These are phyloP conservation scores for Ganoderma multipileum DNA, from an alignment of 1,284 basidiomycete species.

Conservation along the genomic window DNA sequence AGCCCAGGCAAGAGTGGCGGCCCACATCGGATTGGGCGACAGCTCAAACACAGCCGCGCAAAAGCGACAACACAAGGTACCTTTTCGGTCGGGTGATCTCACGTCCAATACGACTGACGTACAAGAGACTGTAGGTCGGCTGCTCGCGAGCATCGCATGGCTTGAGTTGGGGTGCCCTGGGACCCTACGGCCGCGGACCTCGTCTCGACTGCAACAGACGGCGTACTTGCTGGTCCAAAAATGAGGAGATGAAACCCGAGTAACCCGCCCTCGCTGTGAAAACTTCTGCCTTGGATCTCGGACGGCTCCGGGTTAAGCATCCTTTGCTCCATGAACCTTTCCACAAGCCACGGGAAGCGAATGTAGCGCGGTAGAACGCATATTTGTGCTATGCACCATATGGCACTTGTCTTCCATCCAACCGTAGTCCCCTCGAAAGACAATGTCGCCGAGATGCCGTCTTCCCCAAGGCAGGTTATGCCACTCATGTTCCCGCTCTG, in stretches of 20 bases:
- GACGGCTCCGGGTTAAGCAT: background rate
- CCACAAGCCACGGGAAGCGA: background rate
- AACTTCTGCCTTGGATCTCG: background rate
- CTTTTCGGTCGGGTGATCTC: slow-evolving; percentile 11
- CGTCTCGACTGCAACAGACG: background rate
- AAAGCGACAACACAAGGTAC: slow-evolving; percentile 8
- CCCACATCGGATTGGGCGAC: slow-evolving; percentile 5
- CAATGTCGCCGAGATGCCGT: background rate
- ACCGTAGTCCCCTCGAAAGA: background rate
- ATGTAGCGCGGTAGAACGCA: background rate
- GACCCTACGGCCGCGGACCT: background rate
- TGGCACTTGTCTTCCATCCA: background rate
- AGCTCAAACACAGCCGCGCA: slow-evolving; percentile 1
- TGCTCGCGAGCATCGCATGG: slow-evolving; percentile 5
- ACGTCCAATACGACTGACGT: slow-evolving; percentile 4
- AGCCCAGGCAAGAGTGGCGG: background rate
- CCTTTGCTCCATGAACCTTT: background rate
- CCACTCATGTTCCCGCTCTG: background rate
- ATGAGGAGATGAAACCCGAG: background rate
- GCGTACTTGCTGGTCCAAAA: background rate
- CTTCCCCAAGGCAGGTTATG: background rate
- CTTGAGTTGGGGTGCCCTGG: background rate
- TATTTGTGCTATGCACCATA: background rate
- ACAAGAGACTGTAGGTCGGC: background rate
- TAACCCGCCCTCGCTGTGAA: background rate